Percentiles rank a stretch among this genome's conserved stretches.
Conservation (phyloP, 2,329 filamentous ascomycete genomes). For the Epichloe bromicola region DNA sequence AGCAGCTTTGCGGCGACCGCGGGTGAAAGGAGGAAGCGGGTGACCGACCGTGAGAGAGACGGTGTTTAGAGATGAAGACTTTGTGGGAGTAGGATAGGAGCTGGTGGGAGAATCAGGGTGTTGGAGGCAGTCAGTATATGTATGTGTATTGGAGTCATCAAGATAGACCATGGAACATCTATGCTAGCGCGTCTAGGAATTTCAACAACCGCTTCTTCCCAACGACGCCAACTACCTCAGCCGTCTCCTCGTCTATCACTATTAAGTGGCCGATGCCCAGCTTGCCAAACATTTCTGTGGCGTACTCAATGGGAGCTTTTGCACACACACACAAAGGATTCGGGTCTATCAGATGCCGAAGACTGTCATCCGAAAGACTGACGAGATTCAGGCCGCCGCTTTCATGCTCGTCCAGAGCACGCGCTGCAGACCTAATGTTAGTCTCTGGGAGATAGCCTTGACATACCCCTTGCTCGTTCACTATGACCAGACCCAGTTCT, state of each 20-base stretch:
- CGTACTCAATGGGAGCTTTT: slow-evolving; percentile 43
- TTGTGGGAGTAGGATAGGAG: background rate
- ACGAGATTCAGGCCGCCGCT: slow-evolving; percentile 7
- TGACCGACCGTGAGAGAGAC: no score
- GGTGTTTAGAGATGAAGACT: background rate
- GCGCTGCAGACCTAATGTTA: slow-evolving; percentile 37
- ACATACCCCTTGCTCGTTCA: slow-evolving; percentile 32
- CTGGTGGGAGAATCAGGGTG: background rate
- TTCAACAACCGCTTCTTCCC: slow-evolving; percentile 40
- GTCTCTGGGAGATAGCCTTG: slow-evolving; percentile 42
- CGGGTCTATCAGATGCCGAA: slow-evolving; percentile 38
- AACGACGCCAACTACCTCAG: slow-evolving; percentile 36
- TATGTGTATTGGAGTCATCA: background rate
- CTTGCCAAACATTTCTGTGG: slow-evolving; percentile 46
- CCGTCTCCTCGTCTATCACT: slow-evolving; percentile 37
- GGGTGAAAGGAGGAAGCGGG: no score
- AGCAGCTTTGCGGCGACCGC: no score
- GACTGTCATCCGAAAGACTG: slow-evolving; percentile 18
- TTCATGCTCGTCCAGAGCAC: slow-evolving; percentile 15
- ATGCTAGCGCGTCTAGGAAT: slow-evolving; percentile 3
- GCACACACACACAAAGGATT: slow-evolving; percentile 37
- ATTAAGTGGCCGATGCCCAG: slow-evolving; percentile 40
- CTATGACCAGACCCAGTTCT: slow-evolving; percentile 44
- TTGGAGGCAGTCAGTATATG: background rate
- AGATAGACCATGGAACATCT: background rate